A percentile compares a stretch with the other conserved stretches of the same genome.
Evolutionary conservation across 352 stramenopile species (phyloP).

Genomic region (Peronospora belbahrii): DNA sequence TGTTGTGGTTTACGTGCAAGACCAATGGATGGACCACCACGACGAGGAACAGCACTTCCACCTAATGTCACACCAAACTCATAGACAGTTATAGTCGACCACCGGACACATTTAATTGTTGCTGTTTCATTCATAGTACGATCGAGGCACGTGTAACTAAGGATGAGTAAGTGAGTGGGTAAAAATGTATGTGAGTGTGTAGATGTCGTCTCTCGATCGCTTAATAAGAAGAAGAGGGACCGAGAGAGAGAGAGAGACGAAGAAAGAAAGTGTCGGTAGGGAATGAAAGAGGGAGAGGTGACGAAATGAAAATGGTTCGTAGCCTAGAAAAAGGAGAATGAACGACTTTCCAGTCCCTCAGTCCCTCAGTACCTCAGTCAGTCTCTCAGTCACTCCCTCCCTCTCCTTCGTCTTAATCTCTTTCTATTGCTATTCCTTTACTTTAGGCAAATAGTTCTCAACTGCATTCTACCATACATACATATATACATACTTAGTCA

Average conservation of each 20-base stretch:
- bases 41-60: conserved; percentile 43
- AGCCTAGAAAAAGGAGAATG: no score
- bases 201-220: no score
- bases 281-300: conserved; percentile 6
- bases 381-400: conserved; percentile 2
- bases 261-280: conserved; percentile 5
- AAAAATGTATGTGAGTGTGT: no score
- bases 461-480: no score
- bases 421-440: conserved; percentile 15
- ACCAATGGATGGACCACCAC: conserved; percentile 42
- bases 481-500: no score
- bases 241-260: neutral
- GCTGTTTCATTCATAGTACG: neutral
- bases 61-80: conserved; percentile 53
- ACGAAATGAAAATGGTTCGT: no score
- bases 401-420: conserved; percentile 4
- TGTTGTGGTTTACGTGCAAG: conserved; percentile 33
- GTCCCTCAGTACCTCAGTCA: no score
- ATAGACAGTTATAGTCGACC: conserved; percentile 56
- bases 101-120: conserved; percentile 39
- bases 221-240: no score
- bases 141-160: no score
- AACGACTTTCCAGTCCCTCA: no score
- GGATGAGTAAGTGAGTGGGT: neutral
- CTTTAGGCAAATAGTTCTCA: no score